Conservation (phyloP, 2,329 filamentous ascomycete genomes). For the Penicillium expansum region DNA sequence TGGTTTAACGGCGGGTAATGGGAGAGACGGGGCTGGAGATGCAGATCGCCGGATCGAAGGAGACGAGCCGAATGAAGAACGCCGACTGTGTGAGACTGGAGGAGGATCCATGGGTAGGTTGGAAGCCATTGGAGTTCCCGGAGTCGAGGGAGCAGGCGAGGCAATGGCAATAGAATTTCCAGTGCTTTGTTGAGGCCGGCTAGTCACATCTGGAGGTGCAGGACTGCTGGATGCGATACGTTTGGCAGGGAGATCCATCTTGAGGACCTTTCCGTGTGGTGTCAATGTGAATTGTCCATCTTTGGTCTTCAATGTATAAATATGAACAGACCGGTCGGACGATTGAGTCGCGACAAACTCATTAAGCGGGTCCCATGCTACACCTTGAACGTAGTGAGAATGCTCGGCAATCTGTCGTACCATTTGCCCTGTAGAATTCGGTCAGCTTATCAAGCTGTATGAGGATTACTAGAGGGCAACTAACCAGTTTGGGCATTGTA, state of each 20-base stretch:
- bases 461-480: constrained; percentile 21
- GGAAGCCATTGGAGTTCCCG: constrained; percentile 86
- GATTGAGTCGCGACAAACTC: constrained; percentile 98
- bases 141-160: constrained; percentile 85
- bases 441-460: constrained; percentile 21
- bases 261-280: constrained; percentile 76
- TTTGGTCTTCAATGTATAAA: constrained; percentile 94
- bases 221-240: constrained; percentile 90
- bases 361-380: constrained; percentile 96
- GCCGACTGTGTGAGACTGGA: constrained; percentile 82
- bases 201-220: constrained; percentile 73
- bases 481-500: constrained; percentile 89
- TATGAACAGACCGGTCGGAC: constrained; percentile 94
- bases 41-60: constrained; percentile 79
- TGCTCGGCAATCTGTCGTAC: constrained; percentile 95
- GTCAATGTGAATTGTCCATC: constrained; percentile 88
- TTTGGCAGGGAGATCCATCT: constrained; percentile 88
- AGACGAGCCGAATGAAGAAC: constrained; percentile 85
- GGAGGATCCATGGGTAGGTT: constrained; percentile 95
- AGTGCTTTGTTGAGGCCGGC: constrained; percentile 32
- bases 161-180: constrained; percentile 56
- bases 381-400: constrained; percentile 96
- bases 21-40: constrained; percentile 90
- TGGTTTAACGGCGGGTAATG: constrained; percentile 91
- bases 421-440: constrained; percentile 52